Evolutionary conservation across 140 eudicot genomes (phyloP).

Genomic region (Bidens hawaiensis): DNA sequence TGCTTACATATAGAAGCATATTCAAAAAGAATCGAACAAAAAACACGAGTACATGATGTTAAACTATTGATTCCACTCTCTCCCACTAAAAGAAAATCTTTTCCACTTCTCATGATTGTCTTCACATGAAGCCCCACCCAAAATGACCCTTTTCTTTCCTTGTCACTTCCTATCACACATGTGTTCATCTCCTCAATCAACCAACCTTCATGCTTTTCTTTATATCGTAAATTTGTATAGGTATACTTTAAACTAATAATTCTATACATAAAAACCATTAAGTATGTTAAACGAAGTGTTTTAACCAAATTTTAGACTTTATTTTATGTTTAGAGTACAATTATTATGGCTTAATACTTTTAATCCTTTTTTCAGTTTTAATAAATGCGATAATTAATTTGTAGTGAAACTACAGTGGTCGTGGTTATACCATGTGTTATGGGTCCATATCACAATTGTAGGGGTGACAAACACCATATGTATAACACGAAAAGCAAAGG

Average conservation of each 20-base stretch:
- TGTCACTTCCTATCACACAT: slow-evolving; percentile 25
- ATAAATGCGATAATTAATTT: not conserved
- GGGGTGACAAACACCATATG: too few species aligned
- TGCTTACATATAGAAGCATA: slow-evolving; percentile 9
- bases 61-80: slow-evolving; percentile 27
- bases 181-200: slow-evolving; percentile 20
- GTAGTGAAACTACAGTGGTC: not conserved
- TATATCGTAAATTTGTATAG: not conserved
- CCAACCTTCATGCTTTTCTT: slow-evolving; percentile 7
- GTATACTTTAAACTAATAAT: not conserved
- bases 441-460: too few species aligned
- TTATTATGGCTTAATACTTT: not conserved
- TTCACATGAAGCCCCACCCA: slow-evolving; percentile 25
- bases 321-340: not conserved
- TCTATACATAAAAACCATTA: not conserved
- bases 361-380: not conserved
- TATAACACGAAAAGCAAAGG: too few species aligned
- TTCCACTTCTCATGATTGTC: slow-evolving; percentile 30
- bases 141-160: slow-evolving; percentile 15
- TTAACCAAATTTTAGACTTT: not conserved
- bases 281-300: not conserved
- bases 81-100: slow-evolving; percentile 30
- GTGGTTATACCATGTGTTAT: not conserved
- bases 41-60: not conserved
- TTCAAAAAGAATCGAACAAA: slow-evolving; percentile 10